Evolutionary conservation across 768 basidiomycete genomes (phyloP).

Genomic region (Tylopilus plumbeoviolaceoides): DNA sequence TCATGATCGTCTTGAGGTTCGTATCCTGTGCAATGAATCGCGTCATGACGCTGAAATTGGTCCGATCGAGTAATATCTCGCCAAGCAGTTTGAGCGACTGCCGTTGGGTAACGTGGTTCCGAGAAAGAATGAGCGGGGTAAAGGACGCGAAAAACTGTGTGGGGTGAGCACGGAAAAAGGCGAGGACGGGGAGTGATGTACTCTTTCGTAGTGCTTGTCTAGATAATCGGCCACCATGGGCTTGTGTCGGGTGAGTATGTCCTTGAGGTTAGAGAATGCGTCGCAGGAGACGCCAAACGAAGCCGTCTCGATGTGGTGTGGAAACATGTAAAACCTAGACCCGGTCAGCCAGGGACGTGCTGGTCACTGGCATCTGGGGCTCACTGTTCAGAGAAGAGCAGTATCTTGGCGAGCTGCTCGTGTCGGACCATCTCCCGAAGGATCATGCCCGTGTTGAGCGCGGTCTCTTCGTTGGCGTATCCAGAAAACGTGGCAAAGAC

Average conservation of each 20-base stretch:
- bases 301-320: constrained; percentile 95
- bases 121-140: constrained; percentile 84
- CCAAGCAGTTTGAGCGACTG: constrained; percentile 97
- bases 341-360: background rate
- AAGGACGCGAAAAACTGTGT: constrained; percentile 91
- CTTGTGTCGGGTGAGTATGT: constrained; percentile 94
- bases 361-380: constrained; percentile 32
- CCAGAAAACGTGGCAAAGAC: constrained; percentile 84
- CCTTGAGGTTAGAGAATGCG: constrained; percentile 96
- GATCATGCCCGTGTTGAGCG: constrained; percentile 96
- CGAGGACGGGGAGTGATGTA: constrained; percentile 34
- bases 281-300: constrained; percentile 99
- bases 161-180: background rate
- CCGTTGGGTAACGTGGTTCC: constrained; percentile 97
- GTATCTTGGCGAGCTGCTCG: constrained; percentile 83
- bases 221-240: constrained; percentile 96
- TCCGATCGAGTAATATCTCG: constrained; percentile 94
- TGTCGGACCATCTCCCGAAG: constrained; percentile 94
- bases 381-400: constrained; percentile 91
- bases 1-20: constrained; percentile 99
- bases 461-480: constrained; percentile 93
- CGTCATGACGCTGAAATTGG: constrained; percentile 98
- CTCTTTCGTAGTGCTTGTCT: constrained; percentile 94
- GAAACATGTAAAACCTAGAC: constrained; percentile 91
- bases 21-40: constrained; percentile 91